Conservation (phyloP, 495 filamentous ascomycete genomes). For the Tuber magnatum region DNA sequence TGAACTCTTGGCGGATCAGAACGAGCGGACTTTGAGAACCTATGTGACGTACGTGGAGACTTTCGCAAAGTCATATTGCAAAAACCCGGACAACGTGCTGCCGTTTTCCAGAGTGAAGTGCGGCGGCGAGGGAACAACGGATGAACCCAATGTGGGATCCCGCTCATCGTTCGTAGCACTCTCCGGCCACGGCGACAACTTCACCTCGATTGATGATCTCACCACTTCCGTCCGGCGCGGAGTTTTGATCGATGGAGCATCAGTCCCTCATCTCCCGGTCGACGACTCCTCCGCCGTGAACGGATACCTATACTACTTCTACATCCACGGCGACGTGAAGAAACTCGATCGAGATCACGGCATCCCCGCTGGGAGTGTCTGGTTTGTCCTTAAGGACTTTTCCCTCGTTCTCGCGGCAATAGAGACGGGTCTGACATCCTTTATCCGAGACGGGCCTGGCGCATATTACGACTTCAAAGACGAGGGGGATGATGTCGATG, state of each 20-base stretch:
- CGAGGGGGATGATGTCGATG: constrained; percentile 41
- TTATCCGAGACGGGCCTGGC: constrained; percentile 46
- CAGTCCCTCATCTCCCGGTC: constrained; percentile 58
- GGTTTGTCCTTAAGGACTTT: constrained; percentile 60
- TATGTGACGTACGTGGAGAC: constrained; percentile 62
- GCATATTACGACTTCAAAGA: constrained; percentile 44
- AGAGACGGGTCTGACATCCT: constrained; percentile 52
- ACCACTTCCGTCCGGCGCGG: constrained; percentile 54
- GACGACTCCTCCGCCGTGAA: constrained; percentile 52
- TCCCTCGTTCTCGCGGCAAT: constrained; percentile 62
- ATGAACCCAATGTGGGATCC: not conserved
- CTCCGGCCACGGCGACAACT: constrained; percentile 59
- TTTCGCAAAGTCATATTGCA: constrained; percentile 56
- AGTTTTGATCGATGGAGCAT: constrained; percentile 63
- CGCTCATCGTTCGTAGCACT: constrained; percentile 64
- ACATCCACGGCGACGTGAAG: constrained; percentile 56
- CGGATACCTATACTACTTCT: constrained; percentile 70
- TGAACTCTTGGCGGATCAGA: constrained; percentile 52
- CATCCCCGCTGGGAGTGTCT: constrained; percentile 56
- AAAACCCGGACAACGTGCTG: constrained; percentile 47
- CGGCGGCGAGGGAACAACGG: not conserved
- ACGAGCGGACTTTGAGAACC: constrained; percentile 54
- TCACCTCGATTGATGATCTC: constrained; percentile 56
- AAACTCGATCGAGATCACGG: constrained; percentile 56
- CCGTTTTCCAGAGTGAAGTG: constrained; percentile 49